Percentiles rank a stretch among this genome's conserved stretches.
phyloP scores from a whole-genome alignment of 2,329 filamentous ascomycete species.

The Teratosphaeria pseudoeucalypti region DNA sequence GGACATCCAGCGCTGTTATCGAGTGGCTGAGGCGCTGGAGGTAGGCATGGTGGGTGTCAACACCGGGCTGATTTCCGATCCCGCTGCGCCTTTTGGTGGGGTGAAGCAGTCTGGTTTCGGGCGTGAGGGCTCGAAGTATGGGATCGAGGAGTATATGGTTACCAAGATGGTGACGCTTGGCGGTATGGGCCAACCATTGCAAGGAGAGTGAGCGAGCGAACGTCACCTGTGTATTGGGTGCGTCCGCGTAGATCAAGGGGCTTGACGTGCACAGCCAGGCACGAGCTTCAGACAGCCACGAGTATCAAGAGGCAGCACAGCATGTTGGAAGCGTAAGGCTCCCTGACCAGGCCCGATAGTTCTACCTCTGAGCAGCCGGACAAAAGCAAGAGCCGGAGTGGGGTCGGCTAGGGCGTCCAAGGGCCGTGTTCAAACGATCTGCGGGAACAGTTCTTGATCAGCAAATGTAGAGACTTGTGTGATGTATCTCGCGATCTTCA shows the following conservation, averaged over 20 bases:
- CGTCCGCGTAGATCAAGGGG: no score
- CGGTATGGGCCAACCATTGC: conserved; percentile 49
- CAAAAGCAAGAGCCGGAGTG: no score
- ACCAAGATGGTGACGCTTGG: conserved; percentile 45
- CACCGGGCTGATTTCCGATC: conserved; percentile 40
- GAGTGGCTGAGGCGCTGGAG: conserved; percentile 57
- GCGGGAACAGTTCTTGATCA: no score
- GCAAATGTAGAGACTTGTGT: neutral
- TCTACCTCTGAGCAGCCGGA: no score
- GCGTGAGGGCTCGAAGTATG: conserved; percentile 39
- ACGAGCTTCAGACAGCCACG: neutral
- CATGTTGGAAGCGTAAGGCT: neutral
- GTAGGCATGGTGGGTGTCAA: conserved; percentile 73
- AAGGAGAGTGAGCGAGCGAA: conserved; percentile 19
- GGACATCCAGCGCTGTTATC: conserved; percentile 48
- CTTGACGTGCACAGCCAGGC: neutral
- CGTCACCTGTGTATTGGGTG: neutral
- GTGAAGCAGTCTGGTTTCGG: conserved; percentile 43
- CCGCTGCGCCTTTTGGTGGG: conserved; percentile 37
- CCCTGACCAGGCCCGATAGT: no score
- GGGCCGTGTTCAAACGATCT: no score
- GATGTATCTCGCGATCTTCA: neutral
- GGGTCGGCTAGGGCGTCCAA: no score
- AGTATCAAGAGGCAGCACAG: neutral
- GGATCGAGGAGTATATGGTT: conserved; percentile 39